Percentiles rank a stretch among this genome's conserved stretches.
Evolutionary conservation across 495 filamentous ascomycete species (phyloP).

Genomic region (Chaetomium cochliodes): DNA sequence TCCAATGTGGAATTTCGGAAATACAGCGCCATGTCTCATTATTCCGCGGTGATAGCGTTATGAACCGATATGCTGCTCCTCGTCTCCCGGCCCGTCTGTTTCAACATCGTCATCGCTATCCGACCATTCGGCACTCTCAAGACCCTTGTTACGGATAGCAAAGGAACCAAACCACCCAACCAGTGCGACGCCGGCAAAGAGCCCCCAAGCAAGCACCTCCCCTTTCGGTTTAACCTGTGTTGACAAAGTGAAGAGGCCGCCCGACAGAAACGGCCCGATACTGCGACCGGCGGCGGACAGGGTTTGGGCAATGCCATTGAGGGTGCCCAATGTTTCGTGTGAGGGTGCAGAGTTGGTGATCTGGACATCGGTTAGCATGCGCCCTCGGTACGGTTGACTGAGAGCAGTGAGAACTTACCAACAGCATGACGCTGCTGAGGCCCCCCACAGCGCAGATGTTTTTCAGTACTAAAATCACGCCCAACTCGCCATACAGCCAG

Average conservation of each 20-base stretch:
- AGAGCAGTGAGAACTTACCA: conserved; percentile 55
- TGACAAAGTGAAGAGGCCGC: conserved; percentile 74
- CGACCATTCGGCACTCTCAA: conserved; percentile 52
- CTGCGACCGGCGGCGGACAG: conserved; percentile 88
- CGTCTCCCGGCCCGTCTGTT: background rate
- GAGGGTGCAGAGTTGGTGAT: conserved; percentile 92
- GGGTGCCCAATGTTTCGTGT: conserved; percentile 78
- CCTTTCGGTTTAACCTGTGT: conserved; percentile 70
- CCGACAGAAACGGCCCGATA: conserved; percentile 83
- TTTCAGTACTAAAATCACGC: conserved; percentile 77
- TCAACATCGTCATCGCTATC: conserved; percentile 20
- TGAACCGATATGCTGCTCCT: background rate
- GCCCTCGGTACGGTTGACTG: background rate
- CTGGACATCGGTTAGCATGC: conserved; percentile 42
- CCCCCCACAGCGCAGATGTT: conserved; percentile 86
- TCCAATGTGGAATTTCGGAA: too few relatives aligned
- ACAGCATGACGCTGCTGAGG: conserved; percentile 79
- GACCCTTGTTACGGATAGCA: conserved; percentile 63
- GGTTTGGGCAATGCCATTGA: conserved; percentile 93
- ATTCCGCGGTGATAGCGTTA: background rate
- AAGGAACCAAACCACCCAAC: conserved; percentile 74
- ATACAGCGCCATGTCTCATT: too few relatives aligned
- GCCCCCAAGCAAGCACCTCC: conserved; percentile 78
- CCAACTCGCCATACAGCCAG: conserved; percentile 73
- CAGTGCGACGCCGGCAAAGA: conserved; percentile 76